A percentile compares a stretch with the other conserved stretches of the same genome.
These are phyloP conservation scores for Groenewaldozyma tartarivorans DNA, from an alignment of 805 yeast species.

Conservation along the genomic window DNA sequence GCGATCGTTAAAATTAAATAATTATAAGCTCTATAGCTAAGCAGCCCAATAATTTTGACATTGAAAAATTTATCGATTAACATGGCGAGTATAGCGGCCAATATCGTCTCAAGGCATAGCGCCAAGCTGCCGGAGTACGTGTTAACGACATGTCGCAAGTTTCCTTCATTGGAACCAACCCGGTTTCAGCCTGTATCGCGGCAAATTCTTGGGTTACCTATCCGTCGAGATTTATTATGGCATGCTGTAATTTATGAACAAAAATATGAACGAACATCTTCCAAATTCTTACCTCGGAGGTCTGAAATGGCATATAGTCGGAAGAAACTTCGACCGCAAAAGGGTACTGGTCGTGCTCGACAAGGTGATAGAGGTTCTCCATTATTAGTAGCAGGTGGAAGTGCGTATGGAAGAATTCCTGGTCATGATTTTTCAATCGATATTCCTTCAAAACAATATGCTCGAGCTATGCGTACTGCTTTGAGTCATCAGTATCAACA, in stretches of 20 bases:
- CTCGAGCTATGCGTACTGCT: conserved; percentile 71
- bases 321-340: conserved; percentile 75
- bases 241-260: conserved; percentile 88
- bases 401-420: conserved; percentile 82
- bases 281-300: conserved; percentile 80
- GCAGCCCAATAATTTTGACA: no score
- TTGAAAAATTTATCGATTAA: no score
- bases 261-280: conserved; percentile 80
- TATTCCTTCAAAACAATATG: conserved; percentile 64
- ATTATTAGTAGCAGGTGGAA: conserved; percentile 77
- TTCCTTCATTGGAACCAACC: conserved; percentile 87
- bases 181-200: conserved; percentile 68
- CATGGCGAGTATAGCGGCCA: no score
- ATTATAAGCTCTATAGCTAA: no score
- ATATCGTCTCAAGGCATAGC: neutral
- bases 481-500: conserved; percentile 68
- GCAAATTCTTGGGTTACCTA: conserved; percentile 57
- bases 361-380: conserved; percentile 96
- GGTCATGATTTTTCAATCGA: conserved; percentile 73
- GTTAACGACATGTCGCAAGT: conserved; percentile 65
- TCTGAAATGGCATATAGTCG: conserved; percentile 79
- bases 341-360: conserved; percentile 93
- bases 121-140: conserved; percentile 43
- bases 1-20: no score
- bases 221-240: conserved; percentile 91